phyloP scores from a whole-genome alignment of 805 yeast genomes.

The Starmerella roubikii region DNA sequence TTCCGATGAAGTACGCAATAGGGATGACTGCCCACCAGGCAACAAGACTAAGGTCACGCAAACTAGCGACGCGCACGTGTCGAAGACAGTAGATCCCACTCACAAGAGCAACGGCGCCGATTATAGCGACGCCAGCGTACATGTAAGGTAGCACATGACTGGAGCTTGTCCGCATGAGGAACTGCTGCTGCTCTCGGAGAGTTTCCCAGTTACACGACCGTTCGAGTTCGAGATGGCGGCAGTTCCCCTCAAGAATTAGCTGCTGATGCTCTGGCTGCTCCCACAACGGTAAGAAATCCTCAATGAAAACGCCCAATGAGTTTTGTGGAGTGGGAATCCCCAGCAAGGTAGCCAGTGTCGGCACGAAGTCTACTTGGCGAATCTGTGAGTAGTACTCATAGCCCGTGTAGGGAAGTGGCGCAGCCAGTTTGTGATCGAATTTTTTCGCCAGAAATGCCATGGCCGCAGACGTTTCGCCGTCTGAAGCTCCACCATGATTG shows the following conservation, averaged over 20 bases:
- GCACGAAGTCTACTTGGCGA: conserved; percentile 62
- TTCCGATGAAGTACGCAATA: conserved; percentile 35
- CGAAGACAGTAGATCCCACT: conserved; percentile 16
- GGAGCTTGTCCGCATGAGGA: conserved; percentile 37
- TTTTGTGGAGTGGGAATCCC: conserved; percentile 59
- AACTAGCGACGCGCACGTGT: conserved; percentile 14
- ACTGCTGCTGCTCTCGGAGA: conserved; percentile 30
- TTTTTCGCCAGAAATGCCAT: conserved; percentile 54
- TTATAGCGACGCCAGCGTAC: conserved; percentile 28
- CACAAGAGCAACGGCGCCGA: conserved; percentile 25
- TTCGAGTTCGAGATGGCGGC: conserved; percentile 7
- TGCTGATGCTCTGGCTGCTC: conserved; percentile 12
- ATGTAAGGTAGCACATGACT: conserved; percentile 52
- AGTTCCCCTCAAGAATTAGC: conserved; percentile 21
- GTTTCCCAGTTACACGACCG: conserved; percentile 8
- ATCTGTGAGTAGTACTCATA: conserved; percentile 42
- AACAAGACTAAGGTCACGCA: neutral
- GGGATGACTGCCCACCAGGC: conserved; percentile 23
- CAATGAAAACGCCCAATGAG: conserved; percentile 58
- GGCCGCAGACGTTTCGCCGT: conserved; percentile 85
- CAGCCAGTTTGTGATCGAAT: conserved; percentile 27
- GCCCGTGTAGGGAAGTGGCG: conserved; percentile 27
- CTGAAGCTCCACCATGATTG: conserved; percentile 90
- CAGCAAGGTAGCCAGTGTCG: conserved; percentile 48
- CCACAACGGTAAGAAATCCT: conserved; percentile 44